Evolutionary conservation across 2,329 filamentous ascomycete species (phyloP).

Genomic region (Fonsecaea erecta): DNA sequence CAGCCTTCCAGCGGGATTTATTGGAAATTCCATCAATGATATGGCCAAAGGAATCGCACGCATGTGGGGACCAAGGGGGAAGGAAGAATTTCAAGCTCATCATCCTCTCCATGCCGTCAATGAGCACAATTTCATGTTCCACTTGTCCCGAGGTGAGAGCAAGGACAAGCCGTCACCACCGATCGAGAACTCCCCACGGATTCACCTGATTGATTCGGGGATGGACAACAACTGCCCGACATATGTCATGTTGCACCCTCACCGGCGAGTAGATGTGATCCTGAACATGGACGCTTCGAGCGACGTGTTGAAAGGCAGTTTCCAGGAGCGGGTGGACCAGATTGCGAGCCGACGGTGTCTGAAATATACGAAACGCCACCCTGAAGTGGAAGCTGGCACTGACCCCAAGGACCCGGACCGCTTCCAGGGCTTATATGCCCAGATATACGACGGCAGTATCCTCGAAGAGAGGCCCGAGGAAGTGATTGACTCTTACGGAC

Average conservation of each 20-base stretch:
- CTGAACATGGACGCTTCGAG: constrained; percentile 31
- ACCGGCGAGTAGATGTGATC: constrained; percentile 25
- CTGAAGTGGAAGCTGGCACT: constrained; percentile 10
- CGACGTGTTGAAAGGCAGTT: constrained; percentile 30
- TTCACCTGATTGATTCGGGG: constrained; percentile 27
- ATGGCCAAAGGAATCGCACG: constrained; percentile 24
- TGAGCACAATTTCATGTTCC: constrained; percentile 30
- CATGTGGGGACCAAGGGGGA: constrained; percentile 25
- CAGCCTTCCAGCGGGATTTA: constrained; percentile 25
- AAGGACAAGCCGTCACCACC: constrained; percentile 15
- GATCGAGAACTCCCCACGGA: constrained; percentile 27
- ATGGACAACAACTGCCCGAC: constrained; percentile 33
- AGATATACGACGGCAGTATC: constrained; percentile 26
- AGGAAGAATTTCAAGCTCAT: constrained; percentile 26
- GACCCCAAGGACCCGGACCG: constrained; percentile 16
- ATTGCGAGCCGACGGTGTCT: constrained; percentile 23
- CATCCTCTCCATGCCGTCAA: constrained; percentile 30
- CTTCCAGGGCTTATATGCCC: constrained; percentile 26
- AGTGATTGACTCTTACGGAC: constrained; percentile 28
- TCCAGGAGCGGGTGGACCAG: constrained; percentile 29
- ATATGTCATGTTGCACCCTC: constrained; percentile 27
- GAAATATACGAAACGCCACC: constrained; percentile 20
- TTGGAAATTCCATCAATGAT: constrained; percentile 25
- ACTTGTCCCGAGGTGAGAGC: constrained; percentile 17
- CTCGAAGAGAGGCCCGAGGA: constrained; percentile 15